Conservation (phyloP, 179 eudicot genomes). For the Drosera spatulata region DNA sequence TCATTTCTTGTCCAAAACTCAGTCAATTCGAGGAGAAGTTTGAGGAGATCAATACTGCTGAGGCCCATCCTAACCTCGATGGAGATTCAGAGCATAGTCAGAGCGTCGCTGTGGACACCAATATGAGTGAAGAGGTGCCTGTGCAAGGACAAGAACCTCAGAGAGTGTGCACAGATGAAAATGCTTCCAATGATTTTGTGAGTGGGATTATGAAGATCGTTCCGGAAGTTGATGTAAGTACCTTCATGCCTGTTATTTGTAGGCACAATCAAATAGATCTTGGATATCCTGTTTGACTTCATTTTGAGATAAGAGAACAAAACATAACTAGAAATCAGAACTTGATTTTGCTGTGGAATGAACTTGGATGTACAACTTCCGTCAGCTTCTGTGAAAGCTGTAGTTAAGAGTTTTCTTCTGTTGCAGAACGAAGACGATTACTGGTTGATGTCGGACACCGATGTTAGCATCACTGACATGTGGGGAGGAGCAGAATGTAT, state of each 20-base stretch:
- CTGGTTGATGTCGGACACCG: constrained; percentile 81
- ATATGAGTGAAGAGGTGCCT: constrained; percentile 24
- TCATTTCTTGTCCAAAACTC: background rate
- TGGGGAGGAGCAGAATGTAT: constrained; percentile 86
- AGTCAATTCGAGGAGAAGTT: constrained; percentile 98
- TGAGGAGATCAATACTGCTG: constrained; percentile 63
- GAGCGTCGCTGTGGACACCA: constrained; percentile 16
- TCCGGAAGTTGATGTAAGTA: constrained; percentile 89
- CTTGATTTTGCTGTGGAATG: background rate
- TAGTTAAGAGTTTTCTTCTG: background rate
- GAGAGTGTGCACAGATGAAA: constrained; percentile 28
- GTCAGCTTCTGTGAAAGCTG: no score
- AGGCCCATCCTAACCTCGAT: constrained; percentile 39
- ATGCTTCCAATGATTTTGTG: constrained; percentile 59
- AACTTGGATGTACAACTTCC: background rate
- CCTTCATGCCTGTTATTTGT: no score
- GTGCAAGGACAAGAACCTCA: constrained; percentile 39
- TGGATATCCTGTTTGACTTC: background rate
- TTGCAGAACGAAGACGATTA: constrained; percentile 84
- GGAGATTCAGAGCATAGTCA: constrained; percentile 28
- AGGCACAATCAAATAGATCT: background rate
- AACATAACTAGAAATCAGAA: no score
- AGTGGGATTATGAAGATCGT: constrained; percentile 90
- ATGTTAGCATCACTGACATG: constrained; percentile 85
- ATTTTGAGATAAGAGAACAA: background rate